Evolutionary conservation across 306 rosid genomes (phyloP), one percentile per base, ranked within the genome.

Genomic region (Lathyrus tuberosus): DNA sequence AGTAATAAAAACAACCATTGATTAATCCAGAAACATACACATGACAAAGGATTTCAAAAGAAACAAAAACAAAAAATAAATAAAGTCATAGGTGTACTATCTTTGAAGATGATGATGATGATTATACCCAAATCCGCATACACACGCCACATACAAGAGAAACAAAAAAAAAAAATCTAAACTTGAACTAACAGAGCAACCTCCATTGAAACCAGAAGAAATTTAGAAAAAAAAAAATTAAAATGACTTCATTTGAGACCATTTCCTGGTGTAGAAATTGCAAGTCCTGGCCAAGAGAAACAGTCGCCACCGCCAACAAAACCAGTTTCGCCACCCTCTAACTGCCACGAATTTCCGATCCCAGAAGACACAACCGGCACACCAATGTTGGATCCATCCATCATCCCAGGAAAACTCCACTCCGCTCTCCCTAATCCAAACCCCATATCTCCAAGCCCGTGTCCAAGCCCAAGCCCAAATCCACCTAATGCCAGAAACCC

Each of bases 201-300:
- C 7, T 47, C 62, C 43, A 14, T 64, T 66, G 16, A 61, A 64
- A 54, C 40, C 63, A 71, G 75, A 30, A 43, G 31, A 31, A 4
- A 14, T 14, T 10, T 31, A 33, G 47, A 69, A n/a, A 2, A 6
- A 6, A 18, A 9, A 8, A 12, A 5, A 44, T 10, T 8, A 15
- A 40, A 16, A 44, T 13, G 0, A 1, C 13, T 3, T 91, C 84
- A 95, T 69, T 95, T 89, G 30, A 95, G 88, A 66, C 86, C 87
- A 82, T 83, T 87, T 26, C 88, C 95, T 5, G 92, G 95, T 16
- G 97, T 87, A 20, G 99, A 95, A 75, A 95, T 91, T 0, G 92
- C 97, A 28, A 86, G 80, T 15, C 95, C 97, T 9, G 96, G 92
- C 97, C 99, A 95, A 20, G 95, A 73, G 83, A 93, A 87, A 82